These are phyloP conservation scores for Psidium friedrichsthalianum DNA, from an alignment of 345 rosid genomes.

Conservation along the genomic window DNA sequence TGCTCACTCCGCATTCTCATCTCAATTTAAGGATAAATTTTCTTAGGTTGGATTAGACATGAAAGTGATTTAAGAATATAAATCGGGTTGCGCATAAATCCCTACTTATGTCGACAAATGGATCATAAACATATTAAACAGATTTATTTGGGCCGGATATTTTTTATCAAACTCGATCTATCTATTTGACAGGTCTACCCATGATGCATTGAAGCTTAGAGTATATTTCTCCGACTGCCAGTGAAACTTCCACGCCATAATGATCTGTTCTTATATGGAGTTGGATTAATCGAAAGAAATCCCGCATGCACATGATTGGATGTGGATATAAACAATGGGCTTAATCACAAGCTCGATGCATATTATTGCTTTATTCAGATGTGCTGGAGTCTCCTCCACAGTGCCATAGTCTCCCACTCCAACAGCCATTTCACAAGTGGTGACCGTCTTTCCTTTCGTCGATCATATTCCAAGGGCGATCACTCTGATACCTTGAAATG, in stretches of 20 bases:
- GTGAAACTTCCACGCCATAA: background rate
- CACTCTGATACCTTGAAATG: conserved; percentile 15
- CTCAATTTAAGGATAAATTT: too few relatives aligned
- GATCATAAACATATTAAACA: rapidly evolving
- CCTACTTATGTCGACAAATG: background rate
- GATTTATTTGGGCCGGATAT: background rate
- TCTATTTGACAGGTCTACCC: rapidly evolving
- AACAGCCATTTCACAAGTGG: background rate
- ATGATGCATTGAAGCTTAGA: background rate
- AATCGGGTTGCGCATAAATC: rapidly evolving
- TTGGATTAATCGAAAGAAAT: background rate
- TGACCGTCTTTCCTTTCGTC: background rate
- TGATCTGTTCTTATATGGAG: background rate
- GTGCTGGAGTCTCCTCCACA: background rate
- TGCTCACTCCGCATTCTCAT: too few relatives aligned
- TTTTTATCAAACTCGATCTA: rapidly evolving
- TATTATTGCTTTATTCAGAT: background rate
- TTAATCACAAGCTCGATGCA: background rate
- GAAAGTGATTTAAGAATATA: background rate
- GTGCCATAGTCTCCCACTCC: background rate
- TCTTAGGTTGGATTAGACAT: too few relatives aligned
- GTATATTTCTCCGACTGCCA: background rate
- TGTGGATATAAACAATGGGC: background rate
- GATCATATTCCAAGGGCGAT: background rate
- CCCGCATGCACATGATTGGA: rapidly evolving